These are phyloP conservation scores for Colletotrichum truncatum DNA, from an alignment of 2,329 filamentous ascomycete genomes.

Conservation along the genomic window DNA sequence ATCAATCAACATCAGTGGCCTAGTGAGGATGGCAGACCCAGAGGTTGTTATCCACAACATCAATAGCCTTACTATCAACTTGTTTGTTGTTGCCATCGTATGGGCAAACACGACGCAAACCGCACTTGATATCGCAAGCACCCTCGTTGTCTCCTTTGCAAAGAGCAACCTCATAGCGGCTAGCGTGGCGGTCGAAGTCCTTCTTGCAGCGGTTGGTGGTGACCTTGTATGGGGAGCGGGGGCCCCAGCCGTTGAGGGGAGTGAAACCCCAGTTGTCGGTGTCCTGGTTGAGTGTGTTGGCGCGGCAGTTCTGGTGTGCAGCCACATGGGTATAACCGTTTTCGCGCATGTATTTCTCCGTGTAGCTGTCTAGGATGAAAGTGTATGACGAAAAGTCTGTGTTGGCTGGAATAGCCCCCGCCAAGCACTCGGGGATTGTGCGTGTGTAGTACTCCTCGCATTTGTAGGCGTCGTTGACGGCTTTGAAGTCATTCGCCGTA, in stretches of 20 bases:
- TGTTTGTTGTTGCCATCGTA: not conserved
- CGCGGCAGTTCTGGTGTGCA: slow-evolving; percentile 5
- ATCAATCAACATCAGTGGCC: too few relatives aligned
- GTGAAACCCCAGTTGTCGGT: slow-evolving; percentile 18
- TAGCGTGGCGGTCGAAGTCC: slow-evolving; percentile 6
- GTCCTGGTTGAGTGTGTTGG: not conserved
- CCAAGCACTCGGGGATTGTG: not conserved
- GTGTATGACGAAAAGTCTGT: not conserved
- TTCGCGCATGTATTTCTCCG: slow-evolving; percentile 2
- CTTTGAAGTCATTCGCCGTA: not conserved
- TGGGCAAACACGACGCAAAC: slow-evolving; percentile 8
- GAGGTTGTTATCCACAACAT: not conserved
- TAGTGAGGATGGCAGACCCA: slow-evolving; percentile 14
- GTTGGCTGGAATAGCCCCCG: not conserved
- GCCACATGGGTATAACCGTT: slow-evolving; percentile 8
- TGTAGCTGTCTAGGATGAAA: slow-evolving; percentile 4
- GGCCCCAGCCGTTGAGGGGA: slow-evolving; percentile 8
- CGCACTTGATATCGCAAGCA: slow-evolving; percentile 13
- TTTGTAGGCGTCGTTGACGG: slow-evolving; percentile 7
- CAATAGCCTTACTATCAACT: slow-evolving; percentile 18
- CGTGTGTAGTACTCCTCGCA: slow-evolving; percentile 1
- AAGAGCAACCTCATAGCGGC: slow-evolving; percentile 16
- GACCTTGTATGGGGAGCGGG: not conserved
- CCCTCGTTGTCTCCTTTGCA: slow-evolving; percentile 11
- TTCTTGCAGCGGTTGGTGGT: slow-evolving; percentile 9